Evolutionary conservation across 805 yeast genomes (phyloP).

Genomic region (Yueomyces sinensis): DNA sequence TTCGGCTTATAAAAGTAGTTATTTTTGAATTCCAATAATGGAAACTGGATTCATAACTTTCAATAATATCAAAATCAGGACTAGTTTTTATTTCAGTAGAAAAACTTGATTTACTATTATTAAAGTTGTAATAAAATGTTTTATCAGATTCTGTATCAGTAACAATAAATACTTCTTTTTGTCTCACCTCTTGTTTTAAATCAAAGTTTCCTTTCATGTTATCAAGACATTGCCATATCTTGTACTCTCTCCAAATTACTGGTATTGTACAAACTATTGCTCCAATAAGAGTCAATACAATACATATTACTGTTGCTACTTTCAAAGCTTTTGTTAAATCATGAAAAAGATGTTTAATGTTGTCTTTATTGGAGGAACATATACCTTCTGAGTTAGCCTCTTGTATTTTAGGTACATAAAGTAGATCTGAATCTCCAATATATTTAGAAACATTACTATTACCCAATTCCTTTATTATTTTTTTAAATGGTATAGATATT

Average conservation of each 20-base stretch:
- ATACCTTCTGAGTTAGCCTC: constrained; percentile 14
- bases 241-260: constrained; percentile 31
- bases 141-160: no score
- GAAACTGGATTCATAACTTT: constrained; percentile 11
- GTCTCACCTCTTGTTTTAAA: no score
- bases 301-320: constrained; percentile 26
- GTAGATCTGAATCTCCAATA: constrained; percentile 8
- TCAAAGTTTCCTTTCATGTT: constrained; percentile 20
- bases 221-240: constrained; percentile 35
- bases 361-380: constrained; percentile 28
- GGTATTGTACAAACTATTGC: constrained; percentile 33
- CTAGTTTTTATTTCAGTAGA: no score
- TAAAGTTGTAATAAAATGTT: no score
- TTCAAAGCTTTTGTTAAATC: constrained; percentile 23
- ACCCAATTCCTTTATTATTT: constrained; percentile 29
- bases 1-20: constrained; percentile 1
- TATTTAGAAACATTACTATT: constrained; percentile 19
- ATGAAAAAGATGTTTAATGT: constrained; percentile 28
- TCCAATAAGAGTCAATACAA: constrained; percentile 26
- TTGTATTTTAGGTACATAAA: constrained; percentile 30
- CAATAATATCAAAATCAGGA: constrained; percentile 11
- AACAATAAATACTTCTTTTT: no score
- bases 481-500: constrained; percentile 48
- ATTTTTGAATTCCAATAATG: constrained; percentile 11
- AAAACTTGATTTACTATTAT: no score